phyloP scores from a whole-genome alignment of 148 eudicot genomes.

The Cornus suecica region DNA sequence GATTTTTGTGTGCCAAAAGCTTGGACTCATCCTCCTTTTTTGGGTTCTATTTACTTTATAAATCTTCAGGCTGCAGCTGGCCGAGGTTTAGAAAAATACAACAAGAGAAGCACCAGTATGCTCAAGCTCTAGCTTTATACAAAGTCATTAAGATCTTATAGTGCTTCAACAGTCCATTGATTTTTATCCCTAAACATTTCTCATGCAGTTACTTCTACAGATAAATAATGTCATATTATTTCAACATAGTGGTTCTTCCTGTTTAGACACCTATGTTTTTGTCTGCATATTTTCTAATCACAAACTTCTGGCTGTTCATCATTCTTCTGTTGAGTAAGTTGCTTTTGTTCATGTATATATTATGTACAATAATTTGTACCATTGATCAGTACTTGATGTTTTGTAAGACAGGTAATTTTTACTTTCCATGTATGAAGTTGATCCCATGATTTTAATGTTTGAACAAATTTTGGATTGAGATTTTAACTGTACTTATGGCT shows the following conservation, averaged over 20 bases:
- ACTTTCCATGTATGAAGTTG: not conserved
- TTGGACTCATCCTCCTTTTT: not conserved
- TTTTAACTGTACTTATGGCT: conserved; percentile 3
- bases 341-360: not conserved
- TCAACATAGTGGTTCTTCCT: not conserved
- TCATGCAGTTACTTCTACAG: not conserved
- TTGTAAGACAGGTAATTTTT: not conserved
- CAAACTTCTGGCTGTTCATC: conserved; percentile 8
- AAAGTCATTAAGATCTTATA: not conserved
- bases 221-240: not conserved
- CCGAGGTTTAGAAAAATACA: not conserved
- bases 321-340: conserved; percentile 1
- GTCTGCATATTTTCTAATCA: not conserved
- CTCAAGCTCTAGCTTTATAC: not conserved
- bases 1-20: not conserved
- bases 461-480: not conserved
- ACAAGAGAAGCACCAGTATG: not conserved
- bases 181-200: not conserved
- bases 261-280: not conserved
- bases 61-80: not conserved
- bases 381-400: not conserved
- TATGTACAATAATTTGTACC: not conserved
- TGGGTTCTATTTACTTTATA: not conserved
- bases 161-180: not conserved
- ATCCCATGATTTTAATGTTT: not conserved